These are phyloP conservation scores for Arthrocladium fulminans DNA, from an alignment of 2,329 filamentous ascomycete genomes.

Conservation along the genomic window DNA sequence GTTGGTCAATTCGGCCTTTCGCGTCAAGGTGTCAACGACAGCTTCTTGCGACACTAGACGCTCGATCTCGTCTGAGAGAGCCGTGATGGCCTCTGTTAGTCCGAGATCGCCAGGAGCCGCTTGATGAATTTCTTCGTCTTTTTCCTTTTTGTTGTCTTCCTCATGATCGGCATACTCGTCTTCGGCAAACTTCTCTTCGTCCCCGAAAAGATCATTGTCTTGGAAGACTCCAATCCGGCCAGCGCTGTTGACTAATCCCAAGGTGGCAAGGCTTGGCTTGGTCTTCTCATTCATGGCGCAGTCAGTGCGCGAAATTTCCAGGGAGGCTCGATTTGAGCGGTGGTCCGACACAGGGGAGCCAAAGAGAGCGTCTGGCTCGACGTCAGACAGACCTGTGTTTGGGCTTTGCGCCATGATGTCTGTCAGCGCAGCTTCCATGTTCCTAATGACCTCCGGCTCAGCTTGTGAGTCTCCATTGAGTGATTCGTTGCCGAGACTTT, in stretches of 20 bases:
- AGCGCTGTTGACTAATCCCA: constrained; percentile 80
- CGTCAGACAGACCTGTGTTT: constrained; percentile 29
- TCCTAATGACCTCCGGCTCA: constrained; percentile 75
- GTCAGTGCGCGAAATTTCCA: constrained; percentile 46
- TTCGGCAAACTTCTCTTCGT: constrained; percentile 74
- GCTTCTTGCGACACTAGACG: constrained; percentile 78
- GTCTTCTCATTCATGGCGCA: constrained; percentile 41
- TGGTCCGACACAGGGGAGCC: constrained; percentile 39
- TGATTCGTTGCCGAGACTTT: constrained; percentile 69
- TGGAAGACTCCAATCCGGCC: constrained; percentile 87
- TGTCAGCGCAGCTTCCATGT: constrained; percentile 83
- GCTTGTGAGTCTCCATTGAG: constrained; percentile 46
- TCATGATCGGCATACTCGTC: constrained; percentile 74
- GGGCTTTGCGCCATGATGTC: constrained; percentile 82
- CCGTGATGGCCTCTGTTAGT: constrained; percentile 82
- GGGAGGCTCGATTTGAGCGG: constrained; percentile 49
- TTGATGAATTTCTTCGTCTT: constrained; percentile 78
- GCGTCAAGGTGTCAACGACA: constrained; percentile 80
- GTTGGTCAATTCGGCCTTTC: constrained; percentile 93
- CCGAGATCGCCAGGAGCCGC: constrained; percentile 91
- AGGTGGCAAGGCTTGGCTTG: constrained; percentile 80
- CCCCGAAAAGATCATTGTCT: constrained; percentile 81
- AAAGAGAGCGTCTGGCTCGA: constrained; percentile 29
- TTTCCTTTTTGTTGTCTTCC: constrained; percentile 43
- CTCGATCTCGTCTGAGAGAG: constrained; percentile 82